These are phyloP conservation scores for Sechiopsis laciniata DNA, from an alignment of 306 rosid species.

Conservation along the genomic window DNA sequence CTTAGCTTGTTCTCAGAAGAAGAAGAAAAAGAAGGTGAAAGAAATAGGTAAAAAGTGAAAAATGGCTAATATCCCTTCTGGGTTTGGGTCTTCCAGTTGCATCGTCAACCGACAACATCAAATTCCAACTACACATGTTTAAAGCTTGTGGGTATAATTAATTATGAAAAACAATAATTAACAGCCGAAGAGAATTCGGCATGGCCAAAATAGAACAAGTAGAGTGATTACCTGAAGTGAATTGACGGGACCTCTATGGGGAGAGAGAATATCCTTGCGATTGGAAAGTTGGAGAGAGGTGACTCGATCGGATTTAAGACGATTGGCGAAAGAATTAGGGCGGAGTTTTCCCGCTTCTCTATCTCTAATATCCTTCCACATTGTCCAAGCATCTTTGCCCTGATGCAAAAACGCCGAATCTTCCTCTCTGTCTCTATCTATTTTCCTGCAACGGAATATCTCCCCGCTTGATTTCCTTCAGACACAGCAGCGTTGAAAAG, in stretches of 20 bases:
- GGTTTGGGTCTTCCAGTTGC: not conserved
- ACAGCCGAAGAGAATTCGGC: no score
- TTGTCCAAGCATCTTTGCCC: constrained; percentile 73
- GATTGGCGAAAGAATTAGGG: constrained; percentile 50
- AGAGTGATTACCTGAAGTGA: constrained; percentile 55
- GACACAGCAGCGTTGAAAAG: not conserved
- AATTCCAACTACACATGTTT: not conserved
- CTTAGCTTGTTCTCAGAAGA: not conserved
- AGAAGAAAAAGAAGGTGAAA: not conserved
- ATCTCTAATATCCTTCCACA: constrained; percentile 90
- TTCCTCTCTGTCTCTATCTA: constrained; percentile 16
- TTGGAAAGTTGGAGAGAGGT: constrained; percentile 54
- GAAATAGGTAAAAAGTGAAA: not conserved
- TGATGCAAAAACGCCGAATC: constrained; percentile 18
- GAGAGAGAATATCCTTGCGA: constrained; percentile 59
- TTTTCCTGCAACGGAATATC: constrained; percentile 17
- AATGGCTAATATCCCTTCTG: not conserved
- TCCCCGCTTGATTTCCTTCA: constrained; percentile 1
- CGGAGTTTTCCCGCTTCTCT: constrained; percentile 72
- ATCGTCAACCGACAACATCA: not conserved
- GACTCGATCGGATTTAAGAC: constrained; percentile 58
- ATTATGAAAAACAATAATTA: not conserved
- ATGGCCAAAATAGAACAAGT: no score
- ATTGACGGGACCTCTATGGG: constrained; percentile 79
- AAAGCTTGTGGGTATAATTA: not conserved